Evolutionary conservation across 768 basidiomycete genomes (phyloP), one percentile per base, ranked within the genome.

Genomic region (Termitomyces sp.): DNA sequence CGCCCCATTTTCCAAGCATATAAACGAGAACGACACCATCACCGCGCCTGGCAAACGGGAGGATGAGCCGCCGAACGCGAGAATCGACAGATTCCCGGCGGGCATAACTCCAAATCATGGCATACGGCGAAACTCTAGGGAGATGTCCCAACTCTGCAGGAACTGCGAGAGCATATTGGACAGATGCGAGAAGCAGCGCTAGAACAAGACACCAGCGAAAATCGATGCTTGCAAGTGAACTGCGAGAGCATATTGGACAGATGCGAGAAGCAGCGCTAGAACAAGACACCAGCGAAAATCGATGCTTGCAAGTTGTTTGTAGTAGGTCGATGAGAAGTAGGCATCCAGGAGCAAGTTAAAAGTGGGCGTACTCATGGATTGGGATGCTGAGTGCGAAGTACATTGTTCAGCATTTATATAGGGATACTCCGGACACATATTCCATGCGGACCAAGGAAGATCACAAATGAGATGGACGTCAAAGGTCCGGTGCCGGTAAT

Each of bases 1-100:
- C 66, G 40, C 70, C 70, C 76, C 76, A 77, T 60, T 68, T 65
- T 21, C 76, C 75, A 5, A 77, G 66, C 50, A 69, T 69, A 60
- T 68, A 77, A 1, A 77, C 74, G 5, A 73, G 59, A 3, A 76
- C 74, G 37, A 74, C 68, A 16, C 69, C 69, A 44, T 71, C 70
- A 31, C 64, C 64, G 35, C 67, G 60, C 43, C 60, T 63, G 23
- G 70, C 73, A 53, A 71, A 72, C 4, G 76, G 76, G 12, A 77
- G 50, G 38, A 77, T 65, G 49, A 74, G 68, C 8, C 69, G 62
- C 46, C 65, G 60, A 37, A 76, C 64, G 3, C 73, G 70, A 25
- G 58, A 63, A 49, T 75, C 73, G 31, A 72, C 73, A 4, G 67
- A 63, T 52, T 77, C 76, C 31, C 69, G 58, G 4, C 62, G 47